Percentiles rank a stretch among this genome's conserved stretches.
phyloP scores from a whole-genome alignment of 345 rosid species.

The Eutrema yunnanense region DNA sequence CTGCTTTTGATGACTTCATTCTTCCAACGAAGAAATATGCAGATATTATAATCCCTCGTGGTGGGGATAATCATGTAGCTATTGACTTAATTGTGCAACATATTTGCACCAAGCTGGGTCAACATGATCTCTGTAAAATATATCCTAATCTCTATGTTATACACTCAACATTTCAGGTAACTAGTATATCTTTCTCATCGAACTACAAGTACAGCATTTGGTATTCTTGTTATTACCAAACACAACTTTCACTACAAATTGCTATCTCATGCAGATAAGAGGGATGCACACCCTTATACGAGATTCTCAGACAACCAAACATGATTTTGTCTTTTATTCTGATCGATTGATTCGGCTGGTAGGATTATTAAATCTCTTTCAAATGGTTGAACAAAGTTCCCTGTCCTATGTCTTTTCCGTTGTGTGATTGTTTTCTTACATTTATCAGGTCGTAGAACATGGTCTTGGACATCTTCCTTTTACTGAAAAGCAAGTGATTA shows the following conservation, averaged over 20 bases:
- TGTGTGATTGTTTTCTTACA: background rate
- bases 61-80: conserved; percentile 98
- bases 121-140: conserved; percentile 97
- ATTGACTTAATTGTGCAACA: conserved; percentile 97
- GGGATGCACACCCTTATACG: conserved; percentile 99
- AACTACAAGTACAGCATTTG: background rate
- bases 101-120: conserved; percentile 94
- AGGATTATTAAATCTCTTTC: conserved; percentile 20
- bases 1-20: conserved; percentile 98
- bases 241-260: background rate
- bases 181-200: background rate
- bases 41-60: conserved; percentile 98
- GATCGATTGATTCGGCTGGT: conserved; percentile 98
- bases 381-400: conserved; percentile 4
- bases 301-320: conserved; percentile 86
- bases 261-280: conserved; percentile 59
- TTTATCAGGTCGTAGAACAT: conserved; percentile 86
- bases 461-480: conserved; percentile 98
- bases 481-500: conserved; percentile 92
- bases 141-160: conserved; percentile 90
- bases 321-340: conserved; percentile 93
- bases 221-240: background rate
- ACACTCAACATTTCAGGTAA: conserved; percentile 97
- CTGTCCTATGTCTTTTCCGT: background rate
- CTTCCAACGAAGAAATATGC: conserved; percentile 99